These are phyloP conservation scores for Euphorbia lathyris DNA, from an alignment of 345 rosid genomes.

Conservation along the genomic window DNA sequence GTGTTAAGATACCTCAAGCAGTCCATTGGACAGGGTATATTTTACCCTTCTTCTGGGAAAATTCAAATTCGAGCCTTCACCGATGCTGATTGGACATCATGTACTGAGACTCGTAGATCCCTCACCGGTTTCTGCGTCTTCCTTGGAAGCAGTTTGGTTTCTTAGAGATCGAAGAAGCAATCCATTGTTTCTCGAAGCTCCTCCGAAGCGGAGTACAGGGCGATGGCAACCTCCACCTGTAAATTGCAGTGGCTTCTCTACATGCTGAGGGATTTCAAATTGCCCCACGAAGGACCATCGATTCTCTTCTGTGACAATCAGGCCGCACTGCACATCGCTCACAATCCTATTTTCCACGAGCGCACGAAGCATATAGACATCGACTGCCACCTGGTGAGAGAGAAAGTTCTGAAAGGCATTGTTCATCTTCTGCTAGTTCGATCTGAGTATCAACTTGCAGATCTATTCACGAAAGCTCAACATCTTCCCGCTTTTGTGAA, in stretches of 20 bases:
- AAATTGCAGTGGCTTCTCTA: neutral
- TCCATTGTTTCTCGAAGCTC: neutral
- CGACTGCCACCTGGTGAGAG: neutral
- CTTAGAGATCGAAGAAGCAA: neutral
- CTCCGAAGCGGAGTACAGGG: neutral
- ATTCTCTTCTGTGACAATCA: neutral
- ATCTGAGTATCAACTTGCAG: neutral
- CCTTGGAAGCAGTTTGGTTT: neutral
- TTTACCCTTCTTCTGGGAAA: too few species aligned
- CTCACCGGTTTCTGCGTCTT: neutral
- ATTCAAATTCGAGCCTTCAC: too few species aligned
- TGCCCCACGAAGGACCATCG: neutral
- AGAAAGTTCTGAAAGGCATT: too few species aligned
- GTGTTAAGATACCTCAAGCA: neutral
- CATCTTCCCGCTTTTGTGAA: too few species aligned
- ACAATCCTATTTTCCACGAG: neutral
- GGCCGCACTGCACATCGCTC: neutral
- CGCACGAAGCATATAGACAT: neutral
- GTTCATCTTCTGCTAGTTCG: too few species aligned
- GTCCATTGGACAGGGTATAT: neutral
- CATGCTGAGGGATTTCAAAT: accelerated
- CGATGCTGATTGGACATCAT: neutral
- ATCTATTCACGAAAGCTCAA: neutral
- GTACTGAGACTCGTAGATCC: neutral
- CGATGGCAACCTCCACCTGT: neutral